These are phyloP conservation scores for Lenwebbia sp. DNA, from an alignment of 345 rosid species.

Conservation along the genomic window DNA sequence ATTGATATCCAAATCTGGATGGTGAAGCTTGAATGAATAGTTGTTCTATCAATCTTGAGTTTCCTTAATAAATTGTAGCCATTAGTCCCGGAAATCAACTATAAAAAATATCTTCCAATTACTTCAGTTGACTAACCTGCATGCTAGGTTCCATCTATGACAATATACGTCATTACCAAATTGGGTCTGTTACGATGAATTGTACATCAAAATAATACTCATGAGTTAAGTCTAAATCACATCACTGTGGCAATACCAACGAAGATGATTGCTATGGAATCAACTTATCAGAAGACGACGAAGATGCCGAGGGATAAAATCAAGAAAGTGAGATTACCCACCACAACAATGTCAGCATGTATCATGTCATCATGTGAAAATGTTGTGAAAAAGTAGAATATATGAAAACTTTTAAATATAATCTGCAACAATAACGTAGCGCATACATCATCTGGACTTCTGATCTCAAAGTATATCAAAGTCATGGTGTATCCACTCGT, in stretches of 20 bases:
- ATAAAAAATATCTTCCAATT: not conserved
- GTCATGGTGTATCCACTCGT: not conserved
- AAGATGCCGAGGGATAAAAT: too few species aligned
- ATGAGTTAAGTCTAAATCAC: not conserved
- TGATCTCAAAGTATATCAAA: not conserved
- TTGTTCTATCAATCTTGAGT: not conserved
- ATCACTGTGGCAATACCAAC: too few species aligned
- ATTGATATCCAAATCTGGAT: not conserved
- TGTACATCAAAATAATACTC: not conserved
- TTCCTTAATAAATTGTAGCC: not conserved
- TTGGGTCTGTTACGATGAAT: not conserved
- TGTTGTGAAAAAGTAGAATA: too few species aligned
- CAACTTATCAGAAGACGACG: too few species aligned
- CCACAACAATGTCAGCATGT: too few species aligned
- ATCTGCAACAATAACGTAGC: not conserved
- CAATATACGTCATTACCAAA: not conserved
- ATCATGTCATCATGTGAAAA: too few species aligned
- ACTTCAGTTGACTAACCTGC: not conserved
- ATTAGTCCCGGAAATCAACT: not conserved
- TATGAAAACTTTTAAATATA: not conserved
- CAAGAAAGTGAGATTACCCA: too few species aligned
- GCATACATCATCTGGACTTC: not conserved
- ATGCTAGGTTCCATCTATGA: not conserved
- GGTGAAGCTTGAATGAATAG: not conserved
- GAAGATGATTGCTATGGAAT: too few species aligned